A percentile compares a stretch with the other conserved stretches of the same genome.
Evolutionary conservation across 495 filamentous ascomycete species (phyloP).

Genomic region (Tuber umbilicatum): DNA sequence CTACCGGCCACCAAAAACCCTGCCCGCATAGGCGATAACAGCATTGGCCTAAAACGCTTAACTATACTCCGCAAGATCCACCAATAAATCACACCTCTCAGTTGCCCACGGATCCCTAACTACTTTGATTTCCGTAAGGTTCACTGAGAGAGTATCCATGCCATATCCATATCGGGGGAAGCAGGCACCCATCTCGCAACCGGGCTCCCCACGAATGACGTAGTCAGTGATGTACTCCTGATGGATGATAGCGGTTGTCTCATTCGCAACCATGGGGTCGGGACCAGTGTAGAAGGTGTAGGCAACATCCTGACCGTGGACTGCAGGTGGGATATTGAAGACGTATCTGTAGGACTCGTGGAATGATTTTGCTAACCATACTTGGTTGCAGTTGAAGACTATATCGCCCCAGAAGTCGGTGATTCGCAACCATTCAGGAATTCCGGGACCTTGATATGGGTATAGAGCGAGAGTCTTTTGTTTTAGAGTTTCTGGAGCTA

Average conservation of each 20-base stretch:
- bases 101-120: conserved; percentile 26
- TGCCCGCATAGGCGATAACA: background rate
- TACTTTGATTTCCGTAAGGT: conserved; percentile 18
- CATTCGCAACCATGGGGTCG: conserved; percentile 23
- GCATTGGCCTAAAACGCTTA: background rate
- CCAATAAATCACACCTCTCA: conserved; percentile 25
- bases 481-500: conserved; percentile 22
- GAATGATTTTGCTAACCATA: conserved; percentile 47
- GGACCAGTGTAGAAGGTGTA: conserved; percentile 55
- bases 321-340: conserved; percentile 56
- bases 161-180: conserved; percentile 18
- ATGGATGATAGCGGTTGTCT: conserved; percentile 38
- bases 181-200: conserved; percentile 20
- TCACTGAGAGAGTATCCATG: conserved; percentile 22
- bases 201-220: conserved; percentile 22
- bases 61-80: background rate
- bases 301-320: conserved; percentile 51
- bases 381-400: conserved; percentile 50
- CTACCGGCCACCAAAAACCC: background rate
- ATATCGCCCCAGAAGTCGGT: conserved; percentile 42
- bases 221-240: conserved; percentile 32
- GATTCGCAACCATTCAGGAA: conserved; percentile 41
- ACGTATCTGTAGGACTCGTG: conserved; percentile 55
- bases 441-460: conserved; percentile 45
- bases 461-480: conserved; percentile 43